Conservation (phyloP, 2,329 filamentous ascomycete genomes). For the Emericellopsis atlantica region DNA sequence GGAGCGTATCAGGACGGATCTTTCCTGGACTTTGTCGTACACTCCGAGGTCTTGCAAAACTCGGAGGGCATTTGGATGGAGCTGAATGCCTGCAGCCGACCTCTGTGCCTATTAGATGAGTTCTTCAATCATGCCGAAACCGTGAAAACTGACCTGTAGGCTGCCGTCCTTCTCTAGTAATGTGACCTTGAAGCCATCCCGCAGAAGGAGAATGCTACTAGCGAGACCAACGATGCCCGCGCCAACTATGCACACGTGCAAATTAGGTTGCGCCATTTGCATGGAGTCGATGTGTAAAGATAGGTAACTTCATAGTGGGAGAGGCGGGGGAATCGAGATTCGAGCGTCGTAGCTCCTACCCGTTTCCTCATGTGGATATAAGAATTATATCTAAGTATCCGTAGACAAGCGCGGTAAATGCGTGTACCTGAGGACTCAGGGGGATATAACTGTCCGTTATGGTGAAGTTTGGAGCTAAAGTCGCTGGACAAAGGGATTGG, state of each 20-base stretch:
- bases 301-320: no score
- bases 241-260: neutral
- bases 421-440: no score
- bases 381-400: no score
- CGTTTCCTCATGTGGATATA: no score
- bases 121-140: neutral
- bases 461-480: no score
- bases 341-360: no score
- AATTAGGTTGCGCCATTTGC: neutral
- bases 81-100: neutral
- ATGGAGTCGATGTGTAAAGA: no score
- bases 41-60: neutral
- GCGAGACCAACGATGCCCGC: constrained; percentile 1
- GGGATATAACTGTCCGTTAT: no score
- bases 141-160: neutral
- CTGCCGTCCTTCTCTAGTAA: neutral
- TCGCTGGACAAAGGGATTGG: no score
- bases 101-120: neutral
- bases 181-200: neutral
- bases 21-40: neutral
- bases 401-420: no score
- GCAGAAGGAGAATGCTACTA: neutral
- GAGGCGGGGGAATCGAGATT: no score
- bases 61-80: neutral
- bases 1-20: neutral